Percentiles rank a stretch among this genome's conserved stretches.
These are phyloP conservation scores for Lepidopterella palustris DNA, from an alignment of 495 filamentous ascomycete genomes.

Conservation along the genomic window DNA sequence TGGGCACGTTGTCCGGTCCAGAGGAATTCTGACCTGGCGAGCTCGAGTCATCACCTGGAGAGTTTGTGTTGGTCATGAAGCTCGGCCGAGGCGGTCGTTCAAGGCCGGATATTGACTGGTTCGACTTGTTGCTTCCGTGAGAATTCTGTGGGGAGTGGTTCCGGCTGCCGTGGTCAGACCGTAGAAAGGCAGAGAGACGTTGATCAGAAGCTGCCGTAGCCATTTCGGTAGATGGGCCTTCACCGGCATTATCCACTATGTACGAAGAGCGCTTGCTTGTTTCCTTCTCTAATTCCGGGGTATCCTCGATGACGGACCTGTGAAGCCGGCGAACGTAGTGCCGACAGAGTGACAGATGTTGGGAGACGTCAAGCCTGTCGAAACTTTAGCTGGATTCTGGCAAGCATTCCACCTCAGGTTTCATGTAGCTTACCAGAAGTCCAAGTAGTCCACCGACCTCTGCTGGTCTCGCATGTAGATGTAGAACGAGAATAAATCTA, in stretches of 20 bases:
- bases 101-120: conserved; percentile 33
- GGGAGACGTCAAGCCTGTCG: conserved; percentile 94
- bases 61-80: conserved; percentile 65
- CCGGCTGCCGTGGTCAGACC: conserved; percentile 58
- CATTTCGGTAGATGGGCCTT: conserved; percentile 47
- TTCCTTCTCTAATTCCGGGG: conserved; percentile 76
- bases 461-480: conserved; percentile 99
- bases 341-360: conserved; percentile 96
- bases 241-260: conserved; percentile 53
- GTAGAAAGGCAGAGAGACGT: conserved; percentile 80
- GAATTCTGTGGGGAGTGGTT: conserved; percentile 67
- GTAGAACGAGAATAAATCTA: conserved; percentile 97
- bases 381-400: conserved; percentile 2
- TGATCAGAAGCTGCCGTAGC: conserved; percentile 64
- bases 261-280: conserved; percentile 78
- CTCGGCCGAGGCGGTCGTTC: conserved; percentile 63
- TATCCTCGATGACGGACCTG: conserved; percentile 85
- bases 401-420: neutral
- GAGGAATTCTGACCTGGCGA: conserved; percentile 30
- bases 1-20: conserved; percentile 58
- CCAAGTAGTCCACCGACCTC: conserved; percentile 92
- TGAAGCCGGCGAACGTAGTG: conserved; percentile 96
- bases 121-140: conserved; percentile 36
- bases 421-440: conserved; percentile 73
- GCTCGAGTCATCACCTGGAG: conserved; percentile 44